Base-by-base conservation (phyloP, 163 green algal species). In the Coccomyxa subellipsoidea region DNA sequence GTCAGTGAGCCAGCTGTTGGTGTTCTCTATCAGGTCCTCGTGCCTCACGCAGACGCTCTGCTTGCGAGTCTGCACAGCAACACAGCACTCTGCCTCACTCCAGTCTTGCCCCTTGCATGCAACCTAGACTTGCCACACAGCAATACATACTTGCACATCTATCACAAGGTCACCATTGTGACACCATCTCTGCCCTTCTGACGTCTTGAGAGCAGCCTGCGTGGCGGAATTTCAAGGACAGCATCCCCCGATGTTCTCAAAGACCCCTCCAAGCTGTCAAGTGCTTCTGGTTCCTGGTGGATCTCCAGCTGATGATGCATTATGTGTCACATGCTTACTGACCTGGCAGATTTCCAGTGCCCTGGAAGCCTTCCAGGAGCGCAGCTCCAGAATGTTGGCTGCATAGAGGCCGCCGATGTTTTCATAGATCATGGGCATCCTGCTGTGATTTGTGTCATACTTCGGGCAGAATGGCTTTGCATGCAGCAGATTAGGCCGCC, bases 1-100 rank as follows among this genome's bases (percentile, higher is more conserved):
- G 8, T 77, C 70, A 7, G 21, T 0, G 18, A 77, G 70, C 70
- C 70, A 77, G n/a, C 10, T 39, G n/a, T 31, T 77, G 70, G 70
- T 77, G 70, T 77, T 77, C 32, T 77, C 70, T 34, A 77, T 34
- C 70, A 77, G 4, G 70, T 77, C 70, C 32, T 77, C 70, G 27
- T 77, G 70, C 32, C 70, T 38, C 70, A 77, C 70, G 32, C 70
- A 77, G 2, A 47, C 32, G 70, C 70, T 77, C 70, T 77, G 70
- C 70, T 47, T 31, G 27, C 70, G 70, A n/a, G 6, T 40, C 70
- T 77, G 66, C 27, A 73, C 31, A 2, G 47, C 47, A 59, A 18
- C 3, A 6, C 15, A 59, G 15, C 2, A 21, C 4, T 59, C 47
- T 59, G 15, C 21, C 4, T 59, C 23, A 18, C 47, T 18, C 21